Percentiles rank a stretch among this genome's conserved stretches.
Conservation (phyloP, 306 rosid species). For the Begonia peltatifolia region DNA sequence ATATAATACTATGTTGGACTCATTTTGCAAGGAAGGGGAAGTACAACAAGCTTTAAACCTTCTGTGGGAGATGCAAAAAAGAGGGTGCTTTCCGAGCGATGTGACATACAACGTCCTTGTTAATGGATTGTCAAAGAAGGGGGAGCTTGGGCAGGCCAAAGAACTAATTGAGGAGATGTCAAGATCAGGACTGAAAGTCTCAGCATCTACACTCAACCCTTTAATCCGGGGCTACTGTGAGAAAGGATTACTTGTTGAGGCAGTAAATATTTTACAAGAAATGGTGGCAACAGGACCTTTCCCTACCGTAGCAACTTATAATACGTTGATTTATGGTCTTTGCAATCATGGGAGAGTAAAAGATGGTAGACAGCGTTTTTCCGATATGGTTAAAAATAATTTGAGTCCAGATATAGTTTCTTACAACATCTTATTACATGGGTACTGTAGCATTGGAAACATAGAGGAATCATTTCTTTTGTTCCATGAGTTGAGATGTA, state of each 20-base stretch:
- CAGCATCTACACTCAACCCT: constrained; percentile 47
- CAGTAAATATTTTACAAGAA: constrained; percentile 28
- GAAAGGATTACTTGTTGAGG: constrained; percentile 43
- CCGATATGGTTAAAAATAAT: constrained; percentile 25
- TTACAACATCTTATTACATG: constrained; percentile 45
- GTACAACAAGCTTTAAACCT: constrained; percentile 37
- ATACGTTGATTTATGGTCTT: constrained; percentile 44
- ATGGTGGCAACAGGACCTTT: constrained; percentile 34
- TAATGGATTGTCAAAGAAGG: constrained; percentile 46
- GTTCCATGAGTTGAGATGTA: constrained; percentile 31
- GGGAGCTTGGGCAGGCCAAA: constrained; percentile 42
- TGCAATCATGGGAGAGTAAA: constrained; percentile 39
- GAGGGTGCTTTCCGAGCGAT: constrained; percentile 33
- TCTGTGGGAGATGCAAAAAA: constrained; percentile 32
- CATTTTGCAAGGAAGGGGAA: constrained; percentile 52
- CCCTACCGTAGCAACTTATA: constrained; percentile 48
- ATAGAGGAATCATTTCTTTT: constrained; percentile 42
- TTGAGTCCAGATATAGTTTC: constrained; percentile 54
- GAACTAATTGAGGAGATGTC: constrained; percentile 41
- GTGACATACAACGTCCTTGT: constrained; percentile 54
- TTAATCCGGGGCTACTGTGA: constrained; percentile 39
- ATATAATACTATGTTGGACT: constrained; percentile 55
- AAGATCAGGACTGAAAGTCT: constrained; percentile 32
- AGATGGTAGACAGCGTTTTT: constrained; percentile 41
- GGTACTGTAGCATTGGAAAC: constrained; percentile 44